Percentiles rank a stretch among this genome's conserved stretches.
These are phyloP conservation scores for Leucaena leucocephala DNA, from an alignment of 306 rosid species.

Conservation along the genomic window DNA sequence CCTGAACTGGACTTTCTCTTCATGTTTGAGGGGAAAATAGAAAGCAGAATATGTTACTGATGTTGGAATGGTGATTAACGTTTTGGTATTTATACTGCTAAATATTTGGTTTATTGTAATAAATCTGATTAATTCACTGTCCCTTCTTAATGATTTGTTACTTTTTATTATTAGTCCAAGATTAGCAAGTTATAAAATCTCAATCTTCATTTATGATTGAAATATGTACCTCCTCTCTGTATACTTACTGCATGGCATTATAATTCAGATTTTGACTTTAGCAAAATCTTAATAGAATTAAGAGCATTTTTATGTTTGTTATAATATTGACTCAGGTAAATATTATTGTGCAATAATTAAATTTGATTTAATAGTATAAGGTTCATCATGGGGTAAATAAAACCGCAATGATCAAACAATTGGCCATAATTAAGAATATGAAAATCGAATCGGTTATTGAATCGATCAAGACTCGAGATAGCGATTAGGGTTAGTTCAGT, in stretches of 20 bases:
- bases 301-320: not conserved
- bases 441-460: no score
- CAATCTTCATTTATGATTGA: conserved; percentile 33
- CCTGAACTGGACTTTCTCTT: conserved; percentile 55
- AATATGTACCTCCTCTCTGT: conserved; percentile 1
- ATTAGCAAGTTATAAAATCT: conserved; percentile 48
- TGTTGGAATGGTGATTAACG: conserved; percentile 27
- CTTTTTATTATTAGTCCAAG: conserved; percentile 40
- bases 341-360: not conserved
- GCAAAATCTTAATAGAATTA: not conserved
- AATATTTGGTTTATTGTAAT: conserved; percentile 36
- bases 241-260: conserved; percentile 24
- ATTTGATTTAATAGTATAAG: not conserved
- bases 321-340: conserved; percentile 5
- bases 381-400: no score
- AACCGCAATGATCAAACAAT: no score
- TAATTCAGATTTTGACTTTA: conserved; percentile 27
- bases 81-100: conserved; percentile 39
- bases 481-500: no score
- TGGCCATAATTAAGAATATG: no score
- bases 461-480: no score
- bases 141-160: conserved; percentile 46
- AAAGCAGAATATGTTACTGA: not conserved
- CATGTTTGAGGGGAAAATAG: conserved; percentile 16
- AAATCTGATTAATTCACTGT: conserved; percentile 24